Evolutionary conservation across 805 yeast genomes (phyloP).

Genomic region (Phaffomyces antillensis): DNA sequence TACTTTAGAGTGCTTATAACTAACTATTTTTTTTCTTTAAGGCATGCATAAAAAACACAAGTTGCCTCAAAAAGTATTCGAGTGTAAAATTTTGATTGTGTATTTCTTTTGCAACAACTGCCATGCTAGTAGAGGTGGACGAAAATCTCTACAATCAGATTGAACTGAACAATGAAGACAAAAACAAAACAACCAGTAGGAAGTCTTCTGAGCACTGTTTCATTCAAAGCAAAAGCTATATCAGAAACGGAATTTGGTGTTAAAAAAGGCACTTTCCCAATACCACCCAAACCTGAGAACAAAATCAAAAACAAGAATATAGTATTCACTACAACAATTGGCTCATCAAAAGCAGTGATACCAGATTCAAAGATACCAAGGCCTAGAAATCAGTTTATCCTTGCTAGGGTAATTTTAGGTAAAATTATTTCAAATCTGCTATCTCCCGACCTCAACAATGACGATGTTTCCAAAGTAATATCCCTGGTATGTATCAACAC

Average conservation of each 20-base stretch:
- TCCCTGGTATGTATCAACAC: constrained; percentile 8
- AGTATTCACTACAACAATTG: neutral
- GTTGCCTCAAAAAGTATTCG: neutral
- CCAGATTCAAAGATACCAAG: constrained; percentile 3
- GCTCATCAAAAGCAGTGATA: neutral
- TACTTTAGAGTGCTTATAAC: too few species aligned
- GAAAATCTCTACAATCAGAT: too few species aligned
- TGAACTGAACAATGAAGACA: too few species aligned
- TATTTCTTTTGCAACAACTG: too few species aligned
- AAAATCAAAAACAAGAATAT: neutral
- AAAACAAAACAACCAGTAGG: neutral
- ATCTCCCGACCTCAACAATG: constrained; percentile 1
- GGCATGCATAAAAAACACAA: too few species aligned
- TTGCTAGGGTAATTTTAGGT: constrained; percentile 11
- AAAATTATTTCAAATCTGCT: neutral
- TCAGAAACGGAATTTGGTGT: neutral
- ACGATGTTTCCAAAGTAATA: constrained; percentile 6
- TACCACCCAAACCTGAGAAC: neutral
- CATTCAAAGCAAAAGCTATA: neutral
- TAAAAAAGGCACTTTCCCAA: neutral
- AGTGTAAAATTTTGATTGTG: too few species aligned
- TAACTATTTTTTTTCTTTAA: too few species aligned
- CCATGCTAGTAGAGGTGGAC: too few species aligned
- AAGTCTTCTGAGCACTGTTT: neutral
- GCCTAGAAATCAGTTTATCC: constrained; percentile 18